Conservation (phyloP, 345 rosid genomes). For the Eutrema heterophyllum region DNA sequence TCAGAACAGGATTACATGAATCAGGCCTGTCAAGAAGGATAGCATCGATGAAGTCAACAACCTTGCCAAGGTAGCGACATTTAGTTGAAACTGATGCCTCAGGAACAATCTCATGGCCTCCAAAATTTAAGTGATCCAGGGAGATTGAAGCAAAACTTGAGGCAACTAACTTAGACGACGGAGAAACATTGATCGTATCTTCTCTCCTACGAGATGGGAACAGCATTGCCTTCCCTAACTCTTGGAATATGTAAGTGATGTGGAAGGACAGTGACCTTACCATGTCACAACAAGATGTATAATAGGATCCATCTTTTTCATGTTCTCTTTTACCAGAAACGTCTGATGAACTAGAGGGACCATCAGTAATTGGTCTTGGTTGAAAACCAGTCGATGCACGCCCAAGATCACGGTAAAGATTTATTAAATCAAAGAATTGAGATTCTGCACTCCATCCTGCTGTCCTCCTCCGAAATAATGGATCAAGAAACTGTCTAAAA, state of each 20-base stretch:
- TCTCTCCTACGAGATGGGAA: conserved; percentile 95
- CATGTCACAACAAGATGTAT: conserved; percentile 90
- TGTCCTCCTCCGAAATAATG: conserved; percentile 77
- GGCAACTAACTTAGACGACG: conserved; percentile 80
- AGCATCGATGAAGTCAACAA: conserved; percentile 80
- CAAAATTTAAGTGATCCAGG: conserved; percentile 72
- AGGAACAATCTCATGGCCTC: conserved; percentile 49
- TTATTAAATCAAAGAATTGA: conserved; percentile 88
- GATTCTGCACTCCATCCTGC: conserved; percentile 81
- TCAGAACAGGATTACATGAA: conserved; percentile 77
- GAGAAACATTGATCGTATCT: conserved; percentile 72
- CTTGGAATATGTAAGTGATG: conserved; percentile 87
- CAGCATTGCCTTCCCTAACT: conserved; percentile 90
- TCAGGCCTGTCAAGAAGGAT: conserved; percentile 83
- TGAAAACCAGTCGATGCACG: conserved; percentile 69
- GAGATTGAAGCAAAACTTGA: conserved; percentile 74
- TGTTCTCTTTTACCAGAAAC: conserved; percentile 50
- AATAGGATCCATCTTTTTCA: conserved; percentile 75
- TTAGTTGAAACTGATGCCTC: conserved; percentile 71
- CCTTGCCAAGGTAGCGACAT: conserved; percentile 92
- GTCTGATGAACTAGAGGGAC: conserved; percentile 52
- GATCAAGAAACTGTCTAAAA: conserved; percentile 93
- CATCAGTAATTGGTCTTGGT: conserved; percentile 54
- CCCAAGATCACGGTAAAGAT: conserved; percentile 86
- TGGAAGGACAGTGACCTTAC: conserved; percentile 82